A percentile compares a stretch with the other conserved stretches of the same genome.
phyloP scores from a whole-genome alignment of 306 rosid genomes.

The Acacia confusa region DNA sequence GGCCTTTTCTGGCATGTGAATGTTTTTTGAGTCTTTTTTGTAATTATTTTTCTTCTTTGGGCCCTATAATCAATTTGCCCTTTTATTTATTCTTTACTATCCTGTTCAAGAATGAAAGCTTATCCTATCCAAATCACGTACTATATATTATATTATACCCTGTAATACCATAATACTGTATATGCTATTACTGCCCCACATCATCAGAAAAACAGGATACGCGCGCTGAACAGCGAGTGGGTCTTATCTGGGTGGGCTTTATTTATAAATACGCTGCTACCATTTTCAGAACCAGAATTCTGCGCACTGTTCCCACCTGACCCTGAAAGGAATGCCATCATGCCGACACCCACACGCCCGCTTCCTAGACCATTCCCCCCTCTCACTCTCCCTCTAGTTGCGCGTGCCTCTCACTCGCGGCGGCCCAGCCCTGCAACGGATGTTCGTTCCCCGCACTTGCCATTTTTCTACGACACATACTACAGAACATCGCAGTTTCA shows the following conservation, averaged over 20 bases:
- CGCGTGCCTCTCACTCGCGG: neutral
- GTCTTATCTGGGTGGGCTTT: neutral
- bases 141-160: too few relatives aligned
- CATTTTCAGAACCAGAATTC: conserved; percentile 39
- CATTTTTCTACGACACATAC: neutral
- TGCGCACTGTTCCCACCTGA: conserved; percentile 11
- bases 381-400: neutral
- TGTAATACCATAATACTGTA: too few relatives aligned
- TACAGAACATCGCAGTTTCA: neutral
- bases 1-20: too few relatives aligned
- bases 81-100: neutral
- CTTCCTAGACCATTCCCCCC: conserved; percentile 5
- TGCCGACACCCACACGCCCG: conserved; percentile 61
- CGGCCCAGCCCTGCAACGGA: neutral
- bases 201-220: neutral
- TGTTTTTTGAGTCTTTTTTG: too few relatives aligned
- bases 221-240: conserved; percentile 46
- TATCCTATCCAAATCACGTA: neutral
- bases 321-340: conserved; percentile 43
- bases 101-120: neutral
- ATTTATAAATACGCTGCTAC: conserved; percentile 31
- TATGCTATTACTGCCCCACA: neutral
- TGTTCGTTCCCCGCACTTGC: too few relatives aligned
- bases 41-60: too few relatives aligned
- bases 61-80: too few relatives aligned